Conservation (phyloP, 768 basidiomycete species). For the Filobasidium floriforme region DNA sequence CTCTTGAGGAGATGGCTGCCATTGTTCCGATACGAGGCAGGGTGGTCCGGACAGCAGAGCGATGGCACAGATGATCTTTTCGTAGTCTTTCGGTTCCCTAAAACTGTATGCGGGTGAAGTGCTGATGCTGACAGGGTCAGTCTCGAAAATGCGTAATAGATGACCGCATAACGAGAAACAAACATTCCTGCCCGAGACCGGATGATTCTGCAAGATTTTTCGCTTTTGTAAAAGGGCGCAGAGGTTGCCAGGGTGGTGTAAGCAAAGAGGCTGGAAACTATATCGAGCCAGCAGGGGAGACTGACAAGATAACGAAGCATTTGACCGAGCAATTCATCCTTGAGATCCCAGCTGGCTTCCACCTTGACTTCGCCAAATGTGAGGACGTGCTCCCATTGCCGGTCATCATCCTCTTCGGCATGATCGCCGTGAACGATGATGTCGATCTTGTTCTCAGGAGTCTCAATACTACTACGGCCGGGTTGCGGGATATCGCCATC, state of each 20-base stretch:
- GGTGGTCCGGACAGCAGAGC: background rate
- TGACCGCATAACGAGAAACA: background rate
- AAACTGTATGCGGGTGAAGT: background rate
- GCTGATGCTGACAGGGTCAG: background rate
- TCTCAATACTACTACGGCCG: background rate
- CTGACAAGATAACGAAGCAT: background rate
- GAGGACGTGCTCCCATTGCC: background rate
- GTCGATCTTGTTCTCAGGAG: background rate
- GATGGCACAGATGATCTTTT: background rate
- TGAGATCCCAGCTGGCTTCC: background rate
- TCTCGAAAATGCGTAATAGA: background rate
- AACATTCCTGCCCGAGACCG: background rate
- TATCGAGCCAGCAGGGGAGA: background rate
- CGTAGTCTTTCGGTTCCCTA: background rate
- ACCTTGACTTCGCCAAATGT: conserved; percentile 4
- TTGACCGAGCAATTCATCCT: background rate
- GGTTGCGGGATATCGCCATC: background rate
- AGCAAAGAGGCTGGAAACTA: background rate
- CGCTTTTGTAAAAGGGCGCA: background rate
- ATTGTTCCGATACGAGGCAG: background rate
- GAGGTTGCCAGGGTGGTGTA: background rate
- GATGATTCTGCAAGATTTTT: background rate
- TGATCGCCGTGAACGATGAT: background rate
- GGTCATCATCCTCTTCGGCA: background rate
- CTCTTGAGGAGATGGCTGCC: background rate